Percentiles rank a stretch among this genome's conserved stretches.
These are phyloP conservation scores for Cucurbitaria berberidis DNA, from an alignment of 2,329 filamentous ascomycete genomes.

Conservation along the genomic window DNA sequence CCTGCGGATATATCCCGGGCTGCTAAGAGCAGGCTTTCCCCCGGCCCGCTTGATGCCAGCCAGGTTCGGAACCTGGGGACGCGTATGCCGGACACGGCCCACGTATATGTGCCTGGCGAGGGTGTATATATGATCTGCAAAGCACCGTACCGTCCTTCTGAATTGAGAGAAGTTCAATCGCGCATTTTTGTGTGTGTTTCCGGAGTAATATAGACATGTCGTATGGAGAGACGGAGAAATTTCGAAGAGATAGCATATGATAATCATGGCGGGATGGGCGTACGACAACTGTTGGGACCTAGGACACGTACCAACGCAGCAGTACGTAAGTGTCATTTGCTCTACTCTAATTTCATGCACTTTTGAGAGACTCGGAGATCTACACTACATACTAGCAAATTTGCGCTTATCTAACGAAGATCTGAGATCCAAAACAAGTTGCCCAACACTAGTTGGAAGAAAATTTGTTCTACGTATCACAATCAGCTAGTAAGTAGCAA, in stretches of 20 bases:
- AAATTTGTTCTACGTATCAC: no score
- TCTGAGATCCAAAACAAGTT: not conserved
- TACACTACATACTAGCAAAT: not conserved
- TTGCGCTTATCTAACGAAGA: not conserved
- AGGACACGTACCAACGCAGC: no score
- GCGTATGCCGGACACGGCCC: not conserved
- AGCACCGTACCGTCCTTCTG: not conserved
- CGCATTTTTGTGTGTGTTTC: no score
- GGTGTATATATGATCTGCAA: not conserved
- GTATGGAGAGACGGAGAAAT: not conserved
- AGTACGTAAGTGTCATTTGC: no score
- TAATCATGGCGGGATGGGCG: no score
- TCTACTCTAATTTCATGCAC: no score
- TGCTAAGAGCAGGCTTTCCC: not conserved
- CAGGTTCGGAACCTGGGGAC: not conserved
- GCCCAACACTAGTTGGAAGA: not conserved
- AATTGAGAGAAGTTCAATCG: not conserved
- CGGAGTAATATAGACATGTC: no score
- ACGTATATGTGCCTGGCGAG: not conserved
- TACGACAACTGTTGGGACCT: no score
- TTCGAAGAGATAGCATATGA: no score
- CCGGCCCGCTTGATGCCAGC: not conserved
- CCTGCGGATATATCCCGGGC: not conserved
- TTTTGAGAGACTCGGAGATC: not conserved
- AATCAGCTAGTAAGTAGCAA: no score